A percentile compares a stretch with the other conserved stretches of the same genome.
Conservation (phyloP, 2,329 filamentous ascomycete species). For the Fusarium devonianum region DNA sequence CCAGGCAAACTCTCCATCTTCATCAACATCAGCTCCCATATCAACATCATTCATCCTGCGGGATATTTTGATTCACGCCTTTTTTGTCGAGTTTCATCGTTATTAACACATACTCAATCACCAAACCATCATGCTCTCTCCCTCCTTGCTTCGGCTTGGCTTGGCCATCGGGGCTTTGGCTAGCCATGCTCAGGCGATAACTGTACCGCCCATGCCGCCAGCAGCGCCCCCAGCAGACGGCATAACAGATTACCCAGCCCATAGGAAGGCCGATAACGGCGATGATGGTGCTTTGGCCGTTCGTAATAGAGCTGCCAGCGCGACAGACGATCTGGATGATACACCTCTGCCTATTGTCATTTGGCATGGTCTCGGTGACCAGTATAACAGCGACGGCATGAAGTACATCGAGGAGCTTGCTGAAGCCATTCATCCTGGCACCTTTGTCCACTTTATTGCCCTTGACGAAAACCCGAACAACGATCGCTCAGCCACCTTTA, state of each 20-base stretch:
- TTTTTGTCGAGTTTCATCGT: slow-evolving; percentile 11
- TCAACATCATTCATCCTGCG: slow-evolving; percentile 11
- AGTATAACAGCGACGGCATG: slow-evolving; percentile 79
- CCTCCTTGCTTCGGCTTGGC: slow-evolving; percentile 38
- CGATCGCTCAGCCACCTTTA: slow-evolving; percentile 86
- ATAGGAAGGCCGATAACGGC: no score
- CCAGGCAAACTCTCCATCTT: slow-evolving; percentile 23
- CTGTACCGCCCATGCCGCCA: no score
- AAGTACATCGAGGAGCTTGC: slow-evolving; percentile 74
- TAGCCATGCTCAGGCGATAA: slow-evolving; percentile 29
- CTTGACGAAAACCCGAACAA: slow-evolving; percentile 69
- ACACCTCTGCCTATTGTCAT: slow-evolving; percentile 88
- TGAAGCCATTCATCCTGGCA: slow-evolving; percentile 78
- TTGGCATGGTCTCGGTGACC: slow-evolving; percentile 87
- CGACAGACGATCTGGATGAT: slow-evolving; percentile 54
- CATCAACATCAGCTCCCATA: slow-evolving; percentile 13
- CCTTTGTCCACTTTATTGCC: slow-evolving; percentile 81
- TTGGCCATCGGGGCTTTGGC: slow-evolving; percentile 45
- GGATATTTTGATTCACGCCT: neutral
- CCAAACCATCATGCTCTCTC: slow-evolving; percentile 23
- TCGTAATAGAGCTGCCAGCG: no score
- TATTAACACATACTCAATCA: neutral
- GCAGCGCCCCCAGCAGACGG: no score
- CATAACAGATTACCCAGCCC: neutral
- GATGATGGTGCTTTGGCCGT: no score